Conservation (phyloP, 768 basidiomycete species). For the Lepiota brunneoincarnata region DNA sequence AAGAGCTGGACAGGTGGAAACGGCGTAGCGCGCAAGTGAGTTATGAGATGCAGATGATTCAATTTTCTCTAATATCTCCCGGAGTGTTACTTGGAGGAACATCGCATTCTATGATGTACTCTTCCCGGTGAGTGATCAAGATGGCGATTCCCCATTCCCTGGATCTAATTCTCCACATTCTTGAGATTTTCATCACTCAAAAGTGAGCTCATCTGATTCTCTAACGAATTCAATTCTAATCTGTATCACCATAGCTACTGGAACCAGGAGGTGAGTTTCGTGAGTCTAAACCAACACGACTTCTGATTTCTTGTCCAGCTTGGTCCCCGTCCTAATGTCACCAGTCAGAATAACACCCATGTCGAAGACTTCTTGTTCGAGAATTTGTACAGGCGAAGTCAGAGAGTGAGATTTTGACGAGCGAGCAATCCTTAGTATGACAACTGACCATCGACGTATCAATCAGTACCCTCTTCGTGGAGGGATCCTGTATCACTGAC, state of each 20-base stretch:
- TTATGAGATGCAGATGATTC: not conserved
- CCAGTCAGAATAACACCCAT: slow-evolving; percentile 49
- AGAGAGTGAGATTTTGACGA: slow-evolving; percentile 36
- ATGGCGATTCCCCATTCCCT: not conserved
- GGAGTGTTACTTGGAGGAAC: slow-evolving; percentile 57
- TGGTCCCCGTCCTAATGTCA: slow-evolving; percentile 43
- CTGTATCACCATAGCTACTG: slow-evolving; percentile 42
- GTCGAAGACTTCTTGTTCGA: slow-evolving; percentile 55
- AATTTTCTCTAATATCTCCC: not conserved
- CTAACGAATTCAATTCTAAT: not conserved
- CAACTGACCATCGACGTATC: not conserved
- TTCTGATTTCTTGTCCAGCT: slow-evolving; percentile 17
- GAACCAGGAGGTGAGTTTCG: slow-evolving; percentile 48
- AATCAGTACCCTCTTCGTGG: slow-evolving; percentile 42
- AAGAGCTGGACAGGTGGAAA: slow-evolving; percentile 69
- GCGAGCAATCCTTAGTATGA: not conserved
- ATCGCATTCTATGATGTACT: slow-evolving; percentile 50
- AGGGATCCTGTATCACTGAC: slow-evolving; percentile 56
- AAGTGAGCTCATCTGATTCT: slow-evolving; percentile 41
- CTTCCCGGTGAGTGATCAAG: slow-evolving; percentile 46
- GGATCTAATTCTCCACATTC: not conserved
- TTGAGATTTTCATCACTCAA: slow-evolving; percentile 61
- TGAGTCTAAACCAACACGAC: not conserved
- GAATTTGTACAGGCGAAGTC: slow-evolving; percentile 48
- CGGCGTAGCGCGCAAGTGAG: slow-evolving; percentile 54